Base-by-base conservation (phyloP, 2,329 filamentous ascomycete genomes). In the Calcarisporium arbuscula region DNA sequence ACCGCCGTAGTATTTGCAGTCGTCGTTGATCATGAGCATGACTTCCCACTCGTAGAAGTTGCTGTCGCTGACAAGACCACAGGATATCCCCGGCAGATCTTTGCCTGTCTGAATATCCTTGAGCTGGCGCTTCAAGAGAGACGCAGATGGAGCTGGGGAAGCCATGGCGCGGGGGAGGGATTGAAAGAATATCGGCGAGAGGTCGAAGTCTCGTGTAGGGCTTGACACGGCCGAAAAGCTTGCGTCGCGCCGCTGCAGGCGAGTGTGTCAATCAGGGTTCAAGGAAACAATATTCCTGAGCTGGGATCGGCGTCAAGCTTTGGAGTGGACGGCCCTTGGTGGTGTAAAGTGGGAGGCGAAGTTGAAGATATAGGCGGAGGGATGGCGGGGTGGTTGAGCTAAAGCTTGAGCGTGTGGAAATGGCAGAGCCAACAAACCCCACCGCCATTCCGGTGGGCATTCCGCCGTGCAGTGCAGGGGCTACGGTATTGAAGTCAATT, bases 11-110 rank as follows among this genome's bases (percentile, higher is more conserved):
- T 85, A 85, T 63, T 89, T 90, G 63, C 85, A 89, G 55, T 94
- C 88, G 50, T 95, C 89, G 43, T 79, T 87, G 46, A 96, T 90
- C 90, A 98, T 96, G 41, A 98, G 77, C 85, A 95, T 95, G 15
- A 96, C 88, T 61, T 96, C 89, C 92, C 92, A 98, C 67, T 94
- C 85, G 47, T 95, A 95, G 8, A 96, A 80, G 57, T 94, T 94
- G 63, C 67, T 83, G 58, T 84, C 85, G 51, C 82, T 80, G 34
- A 89, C 80, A 28, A 98, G 68, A 1, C 92, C 92, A 51, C 87
- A 94, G 42, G 88, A 95, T 54, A 96, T 95, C 34, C 90, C 92
- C 0, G 87, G 87, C 30, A 96, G 83, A 60, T 95, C 88, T 56
- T 88, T 90, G 58, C 86, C 82, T 17, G 74, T 79, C 63, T 94